phyloP scores from a whole-genome alignment of 1,139 yeast genomes.

The Pichia sp. region DNA sequence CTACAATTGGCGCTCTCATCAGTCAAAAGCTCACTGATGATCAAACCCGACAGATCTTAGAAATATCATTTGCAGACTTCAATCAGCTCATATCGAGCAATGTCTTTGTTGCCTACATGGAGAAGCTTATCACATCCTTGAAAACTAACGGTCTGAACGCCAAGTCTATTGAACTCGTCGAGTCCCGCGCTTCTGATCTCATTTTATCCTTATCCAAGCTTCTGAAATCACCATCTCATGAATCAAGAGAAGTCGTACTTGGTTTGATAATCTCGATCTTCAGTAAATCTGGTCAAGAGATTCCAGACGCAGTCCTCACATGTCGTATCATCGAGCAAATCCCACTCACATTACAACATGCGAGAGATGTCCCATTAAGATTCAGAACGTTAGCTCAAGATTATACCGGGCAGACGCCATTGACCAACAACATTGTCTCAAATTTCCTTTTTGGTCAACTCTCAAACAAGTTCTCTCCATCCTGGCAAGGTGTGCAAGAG shows the following conservation, averaged over 20 bases:
- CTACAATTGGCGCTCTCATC: slow-evolving; percentile 20
- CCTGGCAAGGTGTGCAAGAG: slow-evolving; percentile 72
- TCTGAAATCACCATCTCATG: slow-evolving; percentile 21
- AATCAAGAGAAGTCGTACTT: slow-evolving; percentile 20
- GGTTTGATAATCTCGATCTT: slow-evolving; percentile 19
- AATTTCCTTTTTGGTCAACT: slow-evolving; percentile 67
- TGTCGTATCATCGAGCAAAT: slow-evolving; percentile 60
- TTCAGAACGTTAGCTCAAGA: slow-evolving; percentile 53
- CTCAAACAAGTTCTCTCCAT: slow-evolving; percentile 73
- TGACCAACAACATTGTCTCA: slow-evolving; percentile 39
- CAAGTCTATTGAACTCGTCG: slow-evolving; percentile 10
- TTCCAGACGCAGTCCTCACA: slow-evolving; percentile 28
- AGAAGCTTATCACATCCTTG: slow-evolving; percentile 11
- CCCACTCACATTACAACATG: slow-evolving; percentile 61
- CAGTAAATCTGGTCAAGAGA: slow-evolving; percentile 13
- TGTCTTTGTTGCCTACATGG: slow-evolving; percentile 16
- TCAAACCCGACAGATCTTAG: slow-evolving; percentile 11
- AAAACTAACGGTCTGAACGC: background rate
- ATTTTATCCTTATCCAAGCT: slow-evolving; percentile 15
- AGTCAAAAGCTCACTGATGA: slow-evolving; percentile 17
- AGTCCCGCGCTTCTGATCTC: slow-evolving; percentile 6
- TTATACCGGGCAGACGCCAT: slow-evolving; percentile 34
- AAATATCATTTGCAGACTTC: slow-evolving; percentile 9
- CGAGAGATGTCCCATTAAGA: slow-evolving; percentile 69
- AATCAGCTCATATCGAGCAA: slow-evolving; percentile 13